Conservation (phyloP, 352 stramenopile genomes). For the Phytopythium helicoides region DNA sequence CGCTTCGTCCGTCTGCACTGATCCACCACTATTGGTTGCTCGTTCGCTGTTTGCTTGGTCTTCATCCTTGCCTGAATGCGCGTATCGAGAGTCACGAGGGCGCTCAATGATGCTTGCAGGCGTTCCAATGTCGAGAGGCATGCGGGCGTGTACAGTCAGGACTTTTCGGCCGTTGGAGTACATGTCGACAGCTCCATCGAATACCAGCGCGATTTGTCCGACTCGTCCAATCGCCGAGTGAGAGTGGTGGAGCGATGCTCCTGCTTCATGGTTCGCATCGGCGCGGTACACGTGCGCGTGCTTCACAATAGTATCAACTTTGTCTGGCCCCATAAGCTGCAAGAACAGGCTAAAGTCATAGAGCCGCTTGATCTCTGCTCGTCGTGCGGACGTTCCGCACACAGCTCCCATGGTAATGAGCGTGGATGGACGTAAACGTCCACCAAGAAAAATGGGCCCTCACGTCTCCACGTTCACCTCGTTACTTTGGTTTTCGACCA, state of each 20-base stretch:
- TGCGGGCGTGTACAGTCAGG: slow-evolving; percentile 33
- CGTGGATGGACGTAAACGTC: background rate
- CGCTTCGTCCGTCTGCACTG: slow-evolving; percentile 39
- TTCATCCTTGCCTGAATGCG: background rate
- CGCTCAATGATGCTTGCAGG: slow-evolving; percentile 8
- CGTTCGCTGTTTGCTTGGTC: background rate
- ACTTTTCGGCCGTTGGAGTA: slow-evolving; percentile 42
- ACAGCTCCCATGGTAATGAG: slow-evolving; percentile 43
- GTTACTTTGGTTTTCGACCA: too few species aligned
- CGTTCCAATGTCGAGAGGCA: slow-evolving; percentile 11
- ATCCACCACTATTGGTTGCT: slow-evolving; percentile 15
- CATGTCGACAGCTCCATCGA: slow-evolving; percentile 51
- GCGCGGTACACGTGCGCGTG: slow-evolving; percentile 45
- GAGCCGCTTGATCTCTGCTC: slow-evolving; percentile 36
- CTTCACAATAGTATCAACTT: slow-evolving; percentile 42
- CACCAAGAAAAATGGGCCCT: too few species aligned
- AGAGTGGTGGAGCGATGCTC: background rate
- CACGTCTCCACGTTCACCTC: too few species aligned
- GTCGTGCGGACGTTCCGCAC: slow-evolving; percentile 37
- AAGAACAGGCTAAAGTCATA: slow-evolving; percentile 64
- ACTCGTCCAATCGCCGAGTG: slow-evolving; percentile 22
- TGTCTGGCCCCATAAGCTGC: slow-evolving; percentile 54
- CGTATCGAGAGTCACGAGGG: slow-evolving; percentile 1
- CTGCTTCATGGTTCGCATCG: slow-evolving; percentile 17
- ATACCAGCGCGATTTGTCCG: slow-evolving; percentile 45